Percentiles rank a stretch among this genome's conserved stretches.
These are phyloP conservation scores for Alternaria gansuensis DNA, from an alignment of 2,329 filamentous ascomycete species.

Conservation along the genomic window DNA sequence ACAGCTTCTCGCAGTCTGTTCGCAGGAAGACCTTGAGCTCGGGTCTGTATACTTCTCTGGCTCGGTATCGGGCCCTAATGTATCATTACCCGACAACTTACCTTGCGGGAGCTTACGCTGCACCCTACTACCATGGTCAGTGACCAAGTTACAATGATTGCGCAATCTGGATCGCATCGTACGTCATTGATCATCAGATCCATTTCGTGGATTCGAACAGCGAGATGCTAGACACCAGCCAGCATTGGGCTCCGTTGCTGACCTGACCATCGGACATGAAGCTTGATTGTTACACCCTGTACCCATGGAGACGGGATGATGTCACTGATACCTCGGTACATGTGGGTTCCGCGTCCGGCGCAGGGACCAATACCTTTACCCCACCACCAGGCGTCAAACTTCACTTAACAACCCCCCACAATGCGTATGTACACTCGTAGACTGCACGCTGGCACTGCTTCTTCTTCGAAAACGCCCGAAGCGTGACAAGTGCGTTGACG, in stretches of 20 bases:
- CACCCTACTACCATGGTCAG: neutral
- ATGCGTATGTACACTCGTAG: neutral
- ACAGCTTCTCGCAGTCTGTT: neutral
- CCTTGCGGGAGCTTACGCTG: neutral
- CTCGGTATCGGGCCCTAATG: constrained; percentile 4
- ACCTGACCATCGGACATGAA: constrained; percentile 14
- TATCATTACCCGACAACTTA: constrained; percentile 6
- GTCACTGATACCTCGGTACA: constrained; percentile 26
- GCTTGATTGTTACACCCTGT: constrained; percentile 21
- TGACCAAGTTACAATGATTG: constrained; percentile 1
- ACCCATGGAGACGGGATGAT: constrained; percentile 21
- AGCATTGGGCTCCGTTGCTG: constrained; percentile 10
- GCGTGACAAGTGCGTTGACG: neutral
- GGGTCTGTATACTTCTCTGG: neutral
- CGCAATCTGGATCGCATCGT: constrained; percentile 3
- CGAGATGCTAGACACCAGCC: constrained; percentile 3
- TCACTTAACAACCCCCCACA: neutral
- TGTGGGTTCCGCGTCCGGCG: constrained; percentile 26
- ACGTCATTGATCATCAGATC: constrained; percentile 17
- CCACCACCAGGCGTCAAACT: constrained; percentile 12
- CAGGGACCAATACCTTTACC: constrained; percentile 25
- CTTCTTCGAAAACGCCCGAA: neutral
- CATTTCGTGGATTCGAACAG: constrained; percentile 5
- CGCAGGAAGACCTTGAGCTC: neutral
- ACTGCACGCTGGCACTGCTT: neutral